Evolutionary conservation across 179 eudicot genomes (phyloP).

Genomic region (Heliamphora pulchella): DNA sequence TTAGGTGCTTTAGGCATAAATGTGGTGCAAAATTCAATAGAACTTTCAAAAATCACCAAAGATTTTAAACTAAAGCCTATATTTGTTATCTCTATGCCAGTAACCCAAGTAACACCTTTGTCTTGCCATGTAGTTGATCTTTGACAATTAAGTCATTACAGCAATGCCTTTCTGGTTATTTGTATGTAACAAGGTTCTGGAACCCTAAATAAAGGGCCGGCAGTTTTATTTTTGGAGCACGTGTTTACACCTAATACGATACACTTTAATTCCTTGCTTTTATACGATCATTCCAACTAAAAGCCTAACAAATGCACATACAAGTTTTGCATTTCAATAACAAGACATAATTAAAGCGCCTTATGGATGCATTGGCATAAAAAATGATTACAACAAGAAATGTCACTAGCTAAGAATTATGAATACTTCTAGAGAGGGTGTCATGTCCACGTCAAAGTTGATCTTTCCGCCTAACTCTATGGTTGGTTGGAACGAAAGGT

Average conservation of each 20-base stretch:
- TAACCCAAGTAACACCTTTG: not conserved
- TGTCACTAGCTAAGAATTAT: not conserved
- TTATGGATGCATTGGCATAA: not conserved
- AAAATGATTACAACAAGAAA: not conserved
- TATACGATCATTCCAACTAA: not conserved
- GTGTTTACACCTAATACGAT: not conserved
- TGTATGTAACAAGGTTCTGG: not conserved
- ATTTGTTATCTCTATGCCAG: not conserved
- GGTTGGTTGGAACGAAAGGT: not conserved
- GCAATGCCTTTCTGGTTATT: not conserved
- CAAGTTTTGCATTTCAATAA: not conserved
- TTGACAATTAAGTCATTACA: not conserved
- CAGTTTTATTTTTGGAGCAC: not conserved
- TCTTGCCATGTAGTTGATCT: not conserved
- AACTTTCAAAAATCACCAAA: not conserved
- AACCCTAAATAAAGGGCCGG: not conserved
- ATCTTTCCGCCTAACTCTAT: not conserved
- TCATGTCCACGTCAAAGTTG: not conserved
- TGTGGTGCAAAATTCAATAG: not conserved
- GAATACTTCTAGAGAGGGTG: not conserved
- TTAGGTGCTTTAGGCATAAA: not conserved
- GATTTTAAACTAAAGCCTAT: not conserved
- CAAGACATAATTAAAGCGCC: not conserved
- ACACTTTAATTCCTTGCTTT: not conserved
- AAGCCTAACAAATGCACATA: not conserved